Conservation (phyloP, 768 basidiomycete species). For the Steccherinum ochraceum region DNA sequence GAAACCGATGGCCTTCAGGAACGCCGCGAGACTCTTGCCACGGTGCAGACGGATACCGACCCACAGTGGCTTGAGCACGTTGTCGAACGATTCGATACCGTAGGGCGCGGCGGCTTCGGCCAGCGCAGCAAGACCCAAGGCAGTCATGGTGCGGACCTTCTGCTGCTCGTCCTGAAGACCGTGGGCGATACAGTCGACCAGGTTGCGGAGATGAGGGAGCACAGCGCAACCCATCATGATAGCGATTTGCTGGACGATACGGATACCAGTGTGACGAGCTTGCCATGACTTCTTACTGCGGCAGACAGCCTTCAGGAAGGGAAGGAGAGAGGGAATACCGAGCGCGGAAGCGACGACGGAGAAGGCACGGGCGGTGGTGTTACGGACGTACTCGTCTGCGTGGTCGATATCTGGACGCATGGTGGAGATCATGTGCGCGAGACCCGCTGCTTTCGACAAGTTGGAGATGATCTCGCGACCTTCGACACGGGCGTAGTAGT, state of each 20-base stretch:
- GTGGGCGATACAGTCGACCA: constrained; percentile 94
- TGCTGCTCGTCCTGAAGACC: constrained; percentile 93
- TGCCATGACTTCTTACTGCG: constrained; percentile 99
- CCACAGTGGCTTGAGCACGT: constrained; percentile 93
- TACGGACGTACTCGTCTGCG: constrained; percentile 98
- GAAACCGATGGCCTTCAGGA: constrained; percentile 97
- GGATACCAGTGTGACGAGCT: constrained; percentile 97
- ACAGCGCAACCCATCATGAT: constrained; percentile 99
- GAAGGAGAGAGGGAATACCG: constrained; percentile 94
- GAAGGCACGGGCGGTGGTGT: constrained; percentile 98
- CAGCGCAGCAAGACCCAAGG: constrained; percentile 83
- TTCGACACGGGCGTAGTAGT: constrained; percentile 94
- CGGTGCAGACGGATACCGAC: constrained; percentile 91
- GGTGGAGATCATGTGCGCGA: constrained; percentile 99
- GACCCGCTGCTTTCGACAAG: constrained; percentile 95
- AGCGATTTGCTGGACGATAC: constrained; percentile 98
- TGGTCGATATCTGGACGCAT: constrained; percentile 99
- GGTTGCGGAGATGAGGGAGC: constrained; percentile 90
- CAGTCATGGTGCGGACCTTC: constrained; percentile 95
- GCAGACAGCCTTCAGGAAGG: constrained; percentile 98
- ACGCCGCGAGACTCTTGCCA: constrained; percentile 91
- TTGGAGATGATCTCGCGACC: constrained; percentile 99
- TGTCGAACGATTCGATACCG: constrained; percentile 99
- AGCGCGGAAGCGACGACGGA: constrained; percentile 98
- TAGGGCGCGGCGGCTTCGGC: constrained; percentile 98